Percentiles rank a stretch among this genome's conserved stretches.
These are phyloP conservation scores for Paradendryphiella salina DNA, from an alignment of 2,329 filamentous ascomycete genomes.

Conservation along the genomic window DNA sequence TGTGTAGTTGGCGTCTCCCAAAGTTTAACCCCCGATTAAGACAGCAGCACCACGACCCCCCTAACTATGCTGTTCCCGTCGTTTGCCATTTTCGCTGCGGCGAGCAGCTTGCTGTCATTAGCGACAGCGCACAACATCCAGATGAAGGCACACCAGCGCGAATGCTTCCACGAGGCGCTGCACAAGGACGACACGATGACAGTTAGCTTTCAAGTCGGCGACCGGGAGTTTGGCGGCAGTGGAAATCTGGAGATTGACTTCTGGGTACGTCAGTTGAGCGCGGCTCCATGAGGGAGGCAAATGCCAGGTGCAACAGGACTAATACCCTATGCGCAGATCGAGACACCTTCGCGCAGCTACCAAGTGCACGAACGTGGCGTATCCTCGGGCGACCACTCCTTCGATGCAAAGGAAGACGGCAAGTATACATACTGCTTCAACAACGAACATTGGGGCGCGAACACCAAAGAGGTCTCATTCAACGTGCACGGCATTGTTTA, in stretches of 20 bases:
- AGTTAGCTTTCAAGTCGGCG: constrained; percentile 96
- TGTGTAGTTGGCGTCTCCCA: constrained; percentile 17
- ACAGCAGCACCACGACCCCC: constrained; percentile 17
- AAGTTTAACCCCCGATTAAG: constrained; percentile 13
- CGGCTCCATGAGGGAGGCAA: neutral
- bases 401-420: constrained; percentile 81
- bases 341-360: constrained; percentile 74
- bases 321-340: constrained; percentile 59
- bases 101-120: constrained; percentile 64
- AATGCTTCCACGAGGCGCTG: constrained; percentile 95
- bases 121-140: constrained; percentile 91
- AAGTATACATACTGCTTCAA: constrained; percentile 98
- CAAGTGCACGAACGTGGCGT: constrained; percentile 79
- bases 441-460: constrained; percentile 96
- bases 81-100: constrained; percentile 46
- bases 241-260: constrained; percentile 97
- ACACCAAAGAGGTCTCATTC: constrained; percentile 97
- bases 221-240: constrained; percentile 90
- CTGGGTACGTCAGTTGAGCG: constrained; percentile 66
- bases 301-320: constrained; percentile 8
- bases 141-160: constrained; percentile 86
- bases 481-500: constrained; percentile 99
- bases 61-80: constrained; percentile 44
- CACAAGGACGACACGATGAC: constrained; percentile 98
- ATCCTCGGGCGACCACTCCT: constrained; percentile 90